Conservation (phyloP, 495 filamentous ascomycete genomes). For the Hypoxylon crocopeplum region DNA sequence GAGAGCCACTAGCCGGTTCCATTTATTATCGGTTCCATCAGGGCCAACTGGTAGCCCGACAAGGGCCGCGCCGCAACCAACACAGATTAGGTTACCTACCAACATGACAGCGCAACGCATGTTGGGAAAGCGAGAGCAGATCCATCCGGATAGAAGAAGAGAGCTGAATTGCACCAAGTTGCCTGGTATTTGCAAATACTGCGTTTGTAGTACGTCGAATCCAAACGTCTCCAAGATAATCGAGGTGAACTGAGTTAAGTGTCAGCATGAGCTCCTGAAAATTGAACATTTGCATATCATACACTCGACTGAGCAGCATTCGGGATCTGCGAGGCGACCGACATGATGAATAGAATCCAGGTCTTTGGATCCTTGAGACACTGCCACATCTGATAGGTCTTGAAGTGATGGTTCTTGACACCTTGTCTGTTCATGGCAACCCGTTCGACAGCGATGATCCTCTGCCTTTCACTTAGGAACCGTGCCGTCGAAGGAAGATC, state of each 20-base stretch:
- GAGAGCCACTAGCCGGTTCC: slow-evolving; percentile 60
- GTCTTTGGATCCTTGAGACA: slow-evolving; percentile 66
- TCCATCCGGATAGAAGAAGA: slow-evolving; percentile 46
- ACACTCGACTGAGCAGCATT: slow-evolving; percentile 59
- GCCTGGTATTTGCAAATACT: slow-evolving; percentile 59
- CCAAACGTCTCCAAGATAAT: slow-evolving; percentile 61
- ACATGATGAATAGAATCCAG: slow-evolving; percentile 50
- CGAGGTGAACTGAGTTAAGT: slow-evolving; percentile 41
- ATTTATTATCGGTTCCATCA: slow-evolving; percentile 54
- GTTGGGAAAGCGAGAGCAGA: slow-evolving; percentile 48
- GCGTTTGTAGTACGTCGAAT: slow-evolving; percentile 61
- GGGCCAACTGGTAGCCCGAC: slow-evolving; percentile 36
- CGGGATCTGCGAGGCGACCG: slow-evolving; percentile 50
- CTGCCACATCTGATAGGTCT: slow-evolving; percentile 58
- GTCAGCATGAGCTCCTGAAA: neutral
- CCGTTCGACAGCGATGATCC: slow-evolving; percentile 59
- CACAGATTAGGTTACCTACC: slow-evolving; percentile 48
- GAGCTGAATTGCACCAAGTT: slow-evolving; percentile 49
- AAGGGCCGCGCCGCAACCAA: slow-evolving; percentile 46
- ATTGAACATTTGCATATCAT: slow-evolving; percentile 25
- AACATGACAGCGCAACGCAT: slow-evolving; percentile 51
- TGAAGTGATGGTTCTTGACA: slow-evolving; percentile 65
- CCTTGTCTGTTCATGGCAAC: slow-evolving; percentile 64
- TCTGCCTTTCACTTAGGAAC: slow-evolving; percentile 57
- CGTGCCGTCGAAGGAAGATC: slow-evolving; percentile 63